Base-by-base conservation (phyloP, 805 yeast genomes). In the Kuraishia capsulata region DNA sequence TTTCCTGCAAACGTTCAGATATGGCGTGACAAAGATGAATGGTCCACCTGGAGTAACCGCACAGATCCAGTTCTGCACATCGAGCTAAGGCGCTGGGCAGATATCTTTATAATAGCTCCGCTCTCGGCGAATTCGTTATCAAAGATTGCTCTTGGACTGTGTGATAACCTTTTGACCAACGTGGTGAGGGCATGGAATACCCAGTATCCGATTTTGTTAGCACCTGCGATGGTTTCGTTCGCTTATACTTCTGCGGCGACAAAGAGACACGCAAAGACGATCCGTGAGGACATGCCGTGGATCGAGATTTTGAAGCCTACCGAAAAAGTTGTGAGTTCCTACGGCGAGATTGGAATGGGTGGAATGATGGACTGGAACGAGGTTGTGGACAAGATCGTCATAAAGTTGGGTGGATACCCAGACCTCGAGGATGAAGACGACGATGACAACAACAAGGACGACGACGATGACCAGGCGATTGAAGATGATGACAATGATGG, bases 351-450 rank as follows among this genome's bases (percentile, higher is more conserved):
- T 39, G 81, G 80, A 14, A 71, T 75, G 78, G 80, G 81, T 11
- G 81, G 81, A 39, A 75, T 75, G 81, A 73, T 73, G 78, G 80
- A 75, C 46, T 73, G 76, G 73, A 75, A 75, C 50, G 81, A 75
- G 49, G 65, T 75, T 39, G 81, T 74, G 29, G 74, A 73, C 47
- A 65, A 60, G 44, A 64, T 75, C 35, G 78, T 73, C 3, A 51
- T 67, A 47, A 73, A 72, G 46, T 47, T 72, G 41, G 79, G 79
- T 4, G 78, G 79, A 0, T 57, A 56, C 38, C 64, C 61, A 1
- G 75, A 72, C 5, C 76, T 67, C 3, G 76, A 71, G 4, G 78
- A 71, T 8, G 76, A 73, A 1, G 75, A 70, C 0, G 73, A 71
- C 2, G 71, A 69, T 2, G 66, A 61, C 4, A 62, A 58, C 1